phyloP scores from a whole-genome alignment of 441 rosid species.

The Isatis lusitanica region DNA sequence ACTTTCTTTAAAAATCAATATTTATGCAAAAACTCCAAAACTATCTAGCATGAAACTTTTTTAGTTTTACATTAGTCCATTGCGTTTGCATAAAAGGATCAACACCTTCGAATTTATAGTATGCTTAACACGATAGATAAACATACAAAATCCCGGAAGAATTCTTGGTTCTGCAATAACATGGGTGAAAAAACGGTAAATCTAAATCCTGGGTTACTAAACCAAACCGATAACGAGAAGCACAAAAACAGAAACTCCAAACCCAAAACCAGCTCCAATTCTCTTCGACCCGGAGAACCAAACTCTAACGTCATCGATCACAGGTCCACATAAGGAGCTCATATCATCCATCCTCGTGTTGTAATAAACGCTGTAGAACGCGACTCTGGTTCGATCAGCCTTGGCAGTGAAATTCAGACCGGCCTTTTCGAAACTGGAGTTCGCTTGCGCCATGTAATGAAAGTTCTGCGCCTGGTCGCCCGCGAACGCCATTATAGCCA shows the following conservation, averaged over 20 bases:
- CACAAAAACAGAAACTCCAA: slow-evolving; percentile 35
- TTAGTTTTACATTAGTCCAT: background rate
- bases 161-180: slow-evolving; percentile 25
- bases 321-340: slow-evolving; percentile 96
- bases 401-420: slow-evolving; percentile 78
- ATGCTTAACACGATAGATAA: background rate
- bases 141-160: background rate
- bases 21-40: background rate
- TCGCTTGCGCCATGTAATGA: slow-evolving; percentile 73
- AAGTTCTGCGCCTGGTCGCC: slow-evolving; percentile 85
- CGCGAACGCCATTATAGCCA: slow-evolving; percentile 87
- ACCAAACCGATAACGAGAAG: slow-evolving; percentile 40
- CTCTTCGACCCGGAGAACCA: slow-evolving; percentile 58
- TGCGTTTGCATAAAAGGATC: background rate
- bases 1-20: background rate
- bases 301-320: slow-evolving; percentile 77
- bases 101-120: background rate
- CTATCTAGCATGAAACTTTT: background rate
- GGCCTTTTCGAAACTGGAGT: slow-evolving; percentile 61
- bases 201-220: slow-evolving; percentile 16
- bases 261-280: slow-evolving; percentile 38
- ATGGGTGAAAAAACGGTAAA: background rate
- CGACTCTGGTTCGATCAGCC: slow-evolving; percentile 82
- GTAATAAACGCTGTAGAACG: slow-evolving; percentile 86
- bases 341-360: slow-evolving; percentile 85